Evolutionary conservation across 441 rosid genomes (phyloP).

Genomic region (Capsella rubella): DNA sequence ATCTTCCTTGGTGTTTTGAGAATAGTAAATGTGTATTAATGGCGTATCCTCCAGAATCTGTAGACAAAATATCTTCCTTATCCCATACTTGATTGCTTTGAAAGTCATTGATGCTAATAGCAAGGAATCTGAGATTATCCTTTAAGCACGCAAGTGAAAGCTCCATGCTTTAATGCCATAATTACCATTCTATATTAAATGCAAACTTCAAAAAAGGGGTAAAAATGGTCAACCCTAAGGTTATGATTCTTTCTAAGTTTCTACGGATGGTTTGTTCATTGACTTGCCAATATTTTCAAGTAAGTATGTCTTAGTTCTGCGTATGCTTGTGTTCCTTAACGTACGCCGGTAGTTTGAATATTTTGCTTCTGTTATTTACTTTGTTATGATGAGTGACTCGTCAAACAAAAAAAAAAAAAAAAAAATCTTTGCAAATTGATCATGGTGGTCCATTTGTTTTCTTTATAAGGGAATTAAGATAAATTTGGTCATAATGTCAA

Average conservation of each 20-base stretch:
- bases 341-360: conserved; percentile 34
- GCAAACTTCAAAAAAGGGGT: conserved; percentile 7
- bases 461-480: neutral
- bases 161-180: conserved; percentile 20
- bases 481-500: conserved; percentile 23
- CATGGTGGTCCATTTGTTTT: conserved; percentile 42
- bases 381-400: conserved; percentile 8
- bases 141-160: conserved; percentile 19
- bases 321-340: conserved; percentile 37
- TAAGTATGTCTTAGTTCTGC: conserved; percentile 17
- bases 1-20: conserved; percentile 11
- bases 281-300: neutral
- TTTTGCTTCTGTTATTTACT: conserved; percentile 23
- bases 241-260: neutral
- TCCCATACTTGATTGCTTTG: conserved; percentile 33
- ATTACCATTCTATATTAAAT: conserved; percentile 18
- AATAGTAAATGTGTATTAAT: conserved; percentile 25
- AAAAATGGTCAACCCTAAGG: neutral
- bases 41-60: conserved; percentile 31
- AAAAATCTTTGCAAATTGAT: conserved; percentile 31
- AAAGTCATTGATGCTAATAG: conserved; percentile 22
- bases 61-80: conserved; percentile 1
- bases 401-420: neutral
- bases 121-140: conserved; percentile 21
- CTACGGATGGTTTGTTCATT: conserved; percentile 15